phyloP scores from a whole-genome alignment of 1,284 basidiomycete species.

The Ganoderma sinense region DNA sequence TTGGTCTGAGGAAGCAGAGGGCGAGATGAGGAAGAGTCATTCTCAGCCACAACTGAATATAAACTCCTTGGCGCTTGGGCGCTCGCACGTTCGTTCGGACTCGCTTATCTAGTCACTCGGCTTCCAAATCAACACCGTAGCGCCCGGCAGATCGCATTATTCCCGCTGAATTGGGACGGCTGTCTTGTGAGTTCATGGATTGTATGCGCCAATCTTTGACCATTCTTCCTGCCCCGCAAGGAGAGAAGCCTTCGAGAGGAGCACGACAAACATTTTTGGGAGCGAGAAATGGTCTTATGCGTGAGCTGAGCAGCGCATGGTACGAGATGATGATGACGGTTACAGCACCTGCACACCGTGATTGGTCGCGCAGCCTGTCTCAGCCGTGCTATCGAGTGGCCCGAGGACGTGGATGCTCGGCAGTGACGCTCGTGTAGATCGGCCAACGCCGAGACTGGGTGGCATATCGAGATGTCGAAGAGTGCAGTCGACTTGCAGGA shows the following conservation, averaged over 20 bases:
- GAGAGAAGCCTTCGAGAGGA: not conserved
- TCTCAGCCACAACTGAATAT: conserved; percentile 30
- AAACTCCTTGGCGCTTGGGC: conserved; percentile 23
- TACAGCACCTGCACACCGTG: conserved; percentile 6
- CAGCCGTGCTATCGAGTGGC: conserved; percentile 18
- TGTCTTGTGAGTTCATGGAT: conserved; percentile 11
- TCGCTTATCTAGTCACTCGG: conserved; percentile 27
- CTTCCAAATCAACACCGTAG: conserved; percentile 11
- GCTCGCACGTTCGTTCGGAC: conserved; percentile 37
- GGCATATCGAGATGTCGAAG: not conserved
- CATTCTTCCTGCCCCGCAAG: not conserved
- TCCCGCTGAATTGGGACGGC: conserved; percentile 5
- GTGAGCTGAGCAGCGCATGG: conserved; percentile 17
- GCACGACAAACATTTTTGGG: conserved; percentile 2
- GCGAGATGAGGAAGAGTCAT: conserved; percentile 25
- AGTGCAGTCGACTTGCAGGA: not conserved
- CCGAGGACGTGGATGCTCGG: not conserved
- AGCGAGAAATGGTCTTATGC: conserved; percentile 4
- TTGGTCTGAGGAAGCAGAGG: conserved; percentile 17
- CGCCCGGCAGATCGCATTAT: conserved; percentile 21
- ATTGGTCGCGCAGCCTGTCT: conserved; percentile 26
- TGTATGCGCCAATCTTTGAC: conserved; percentile 1
- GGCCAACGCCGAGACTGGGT: not conserved
- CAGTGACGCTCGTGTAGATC: not conserved
- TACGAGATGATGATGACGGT: conserved; percentile 20